Evolutionary conservation across 768 basidiomycete genomes (phyloP), one percentile per base, ranked within the genome.

Genomic region (Polyporus arcularius): DNA sequence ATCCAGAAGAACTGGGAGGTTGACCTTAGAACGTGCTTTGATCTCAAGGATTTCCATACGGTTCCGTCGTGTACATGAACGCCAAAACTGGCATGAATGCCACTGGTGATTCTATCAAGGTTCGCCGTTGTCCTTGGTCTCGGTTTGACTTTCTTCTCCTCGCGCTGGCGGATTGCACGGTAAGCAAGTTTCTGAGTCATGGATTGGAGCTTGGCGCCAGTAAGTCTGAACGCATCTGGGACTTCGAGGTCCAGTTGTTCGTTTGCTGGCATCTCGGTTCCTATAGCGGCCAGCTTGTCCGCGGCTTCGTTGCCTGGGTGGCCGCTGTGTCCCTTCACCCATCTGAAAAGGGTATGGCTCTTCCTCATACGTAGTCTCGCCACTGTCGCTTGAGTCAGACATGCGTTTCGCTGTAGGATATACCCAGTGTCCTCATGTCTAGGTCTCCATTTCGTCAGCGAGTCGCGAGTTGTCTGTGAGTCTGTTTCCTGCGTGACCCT

Each of bases 391-490:
- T 10, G 18, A 8, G 21, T 40, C 11, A 60, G 10, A 1, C 4
- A 14, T 5, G 16, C 49, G 42, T 77, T 75, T 1, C 31, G 12
- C 0, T 65, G 48, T 0, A 45, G 51, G 0, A 71, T 67, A 66
- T 63, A 78, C 0, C 75, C 74, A 0, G 14, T 9, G 43, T 76
- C 66, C 42, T 77, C 73, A 64, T 68, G 67, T 1, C 51, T 49
- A 0, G 26, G 4, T 0, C 65, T 41, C 55, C 65, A 43, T 15
- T 52, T 26, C 3, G 67, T 62, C 9, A 64, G 39, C 0, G 67
- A 53, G 1, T 70, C 42, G 0, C 69, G 66, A 0, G 48, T 55
- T 0, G 68, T 65, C n/a, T n/a, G 39, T 0, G 71, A 70, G 67
- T 72, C 68, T 0, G 67, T 59, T n/a, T 52, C 46, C 1, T 70